phyloP scores from a whole-genome alignment of 164 flowering plant species.

The Chimonanthus praecox region DNA sequence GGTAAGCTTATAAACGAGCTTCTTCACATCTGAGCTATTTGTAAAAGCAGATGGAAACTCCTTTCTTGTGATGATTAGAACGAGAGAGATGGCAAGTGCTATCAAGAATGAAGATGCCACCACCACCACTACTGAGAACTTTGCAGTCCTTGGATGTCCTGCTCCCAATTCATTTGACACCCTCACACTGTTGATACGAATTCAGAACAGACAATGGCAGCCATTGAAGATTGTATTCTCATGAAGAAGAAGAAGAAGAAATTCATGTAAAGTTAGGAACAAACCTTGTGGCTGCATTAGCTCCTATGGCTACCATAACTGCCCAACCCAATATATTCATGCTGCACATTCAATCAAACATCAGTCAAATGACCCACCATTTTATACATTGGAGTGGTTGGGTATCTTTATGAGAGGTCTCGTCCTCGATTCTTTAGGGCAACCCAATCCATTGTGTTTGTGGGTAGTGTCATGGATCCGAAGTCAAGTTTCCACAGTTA shows the following conservation, averaged over 20 bases:
- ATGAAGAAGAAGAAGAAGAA: background rate
- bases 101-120: constrained; percentile 10
- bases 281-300: constrained; percentile 74
- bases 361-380: background rate
- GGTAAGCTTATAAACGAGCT: constrained; percentile 15
- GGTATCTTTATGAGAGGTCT: too few species aligned
- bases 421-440: too few species aligned
- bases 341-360: background rate
- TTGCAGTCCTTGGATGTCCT: constrained; percentile 19
- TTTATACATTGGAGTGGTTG: too few species aligned
- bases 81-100: constrained; percentile 2
- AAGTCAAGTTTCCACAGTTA: too few species aligned
- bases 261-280: background rate
- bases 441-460: too few species aligned
- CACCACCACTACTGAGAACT: constrained; percentile 17
- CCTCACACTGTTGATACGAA: constrained; percentile 13
- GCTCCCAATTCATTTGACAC: constrained; percentile 20
- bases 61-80: constrained; percentile 6
- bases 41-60: constrained; percentile 12
- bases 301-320: constrained; percentile 60
- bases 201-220: background rate
- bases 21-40: constrained; percentile 9
- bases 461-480: too few species aligned
- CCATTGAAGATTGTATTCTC: background rate
- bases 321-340: constrained; percentile 61